Percentiles rank a stretch among this genome's conserved stretches.
Evolutionary conservation across 2,329 filamentous ascomycete species (phyloP).

Genomic region (Lasiodiplodia citricola): DNA sequence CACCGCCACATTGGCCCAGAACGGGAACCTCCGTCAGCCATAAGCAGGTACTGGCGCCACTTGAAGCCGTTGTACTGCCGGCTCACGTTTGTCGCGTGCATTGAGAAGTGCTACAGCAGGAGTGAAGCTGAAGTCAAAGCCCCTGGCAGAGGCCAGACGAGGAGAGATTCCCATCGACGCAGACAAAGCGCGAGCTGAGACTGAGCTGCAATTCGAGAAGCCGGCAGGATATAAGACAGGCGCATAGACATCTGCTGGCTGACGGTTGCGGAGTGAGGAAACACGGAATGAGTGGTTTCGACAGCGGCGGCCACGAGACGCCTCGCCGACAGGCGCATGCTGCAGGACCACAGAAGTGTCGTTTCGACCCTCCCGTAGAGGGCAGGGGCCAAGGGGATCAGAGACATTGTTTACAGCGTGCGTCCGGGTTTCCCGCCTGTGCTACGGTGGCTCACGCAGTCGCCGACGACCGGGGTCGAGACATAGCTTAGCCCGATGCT

Average conservation of each 20-base stretch:
- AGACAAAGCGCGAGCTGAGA: neutral
- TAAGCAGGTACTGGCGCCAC: neutral
- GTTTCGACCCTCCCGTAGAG: slow-evolving; percentile 17
- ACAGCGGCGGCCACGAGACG: slow-evolving; percentile 8
- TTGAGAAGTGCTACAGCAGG: slow-evolving; percentile 1
- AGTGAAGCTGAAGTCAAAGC: neutral
- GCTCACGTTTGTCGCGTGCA: slow-evolving; percentile 11
- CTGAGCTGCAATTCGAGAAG: neutral
- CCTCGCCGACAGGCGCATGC: neutral
- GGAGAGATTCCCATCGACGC: neutral
- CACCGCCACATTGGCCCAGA: neutral
- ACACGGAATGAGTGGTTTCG: neutral
- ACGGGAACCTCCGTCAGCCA: neutral
- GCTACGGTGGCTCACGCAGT: slow-evolving; percentile 21
- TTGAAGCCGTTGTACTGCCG: neutral
- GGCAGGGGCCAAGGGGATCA: slow-evolving; percentile 19
- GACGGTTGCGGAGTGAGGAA: neutral
- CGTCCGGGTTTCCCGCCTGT: slow-evolving; percentile 14
- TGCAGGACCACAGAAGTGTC: neutral
- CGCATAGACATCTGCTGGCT: neutral
- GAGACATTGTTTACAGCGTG: slow-evolving; percentile 12
- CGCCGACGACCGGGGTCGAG: neutral
- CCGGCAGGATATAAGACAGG: neutral
- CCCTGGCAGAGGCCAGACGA: neutral
- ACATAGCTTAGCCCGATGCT: slow-evolving; percentile 6